phyloP scores from a whole-genome alignment of 208 protist genomes.

The Leishmania mexicana region DNA sequence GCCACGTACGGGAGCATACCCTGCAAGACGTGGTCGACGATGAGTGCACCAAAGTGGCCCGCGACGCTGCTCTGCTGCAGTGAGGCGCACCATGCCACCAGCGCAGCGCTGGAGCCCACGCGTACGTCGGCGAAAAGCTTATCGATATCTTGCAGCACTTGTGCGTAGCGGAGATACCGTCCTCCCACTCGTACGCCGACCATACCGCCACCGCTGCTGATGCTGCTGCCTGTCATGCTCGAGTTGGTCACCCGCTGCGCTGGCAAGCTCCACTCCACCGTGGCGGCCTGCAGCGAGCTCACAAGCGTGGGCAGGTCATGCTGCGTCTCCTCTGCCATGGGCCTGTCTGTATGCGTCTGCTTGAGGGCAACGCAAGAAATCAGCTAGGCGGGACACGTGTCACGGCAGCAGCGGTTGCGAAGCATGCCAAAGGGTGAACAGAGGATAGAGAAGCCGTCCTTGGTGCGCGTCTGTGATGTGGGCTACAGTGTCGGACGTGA shows the following conservation, averaged over 20 bases:
- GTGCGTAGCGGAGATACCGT: constrained; percentile 31
- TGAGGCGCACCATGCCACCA: constrained; percentile 29
- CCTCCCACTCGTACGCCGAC: neutral
- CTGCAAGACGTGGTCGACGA: constrained; percentile 40
- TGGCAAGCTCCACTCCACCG: constrained; percentile 29
- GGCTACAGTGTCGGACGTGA: neutral
- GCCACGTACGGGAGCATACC: constrained; percentile 53
- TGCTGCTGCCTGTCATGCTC: constrained; percentile 16
- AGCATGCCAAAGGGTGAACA: neutral
- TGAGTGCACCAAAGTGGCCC: constrained; percentile 32
- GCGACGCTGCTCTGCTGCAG: constrained; percentile 27
- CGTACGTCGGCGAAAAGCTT: constrained; percentile 25
- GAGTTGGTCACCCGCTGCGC: constrained; percentile 7
- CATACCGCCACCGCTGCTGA: constrained; percentile 3
- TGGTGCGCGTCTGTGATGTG: neutral
- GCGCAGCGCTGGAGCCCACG: constrained; percentile 3
- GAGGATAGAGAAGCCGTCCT: neutral
- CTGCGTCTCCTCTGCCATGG: neutral
- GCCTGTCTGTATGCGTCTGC: neutral
- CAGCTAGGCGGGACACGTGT: neutral
- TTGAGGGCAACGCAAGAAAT: neutral
- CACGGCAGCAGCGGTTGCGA: neutral
- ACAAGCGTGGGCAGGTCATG: constrained; percentile 36
- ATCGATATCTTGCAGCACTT: constrained; percentile 31
- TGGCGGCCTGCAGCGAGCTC: constrained; percentile 35